A percentile compares a stretch with the other conserved stretches of the same genome.
Conservation (phyloP, 768 basidiomycete genomes). For the Saitozyma sp. region DNA sequence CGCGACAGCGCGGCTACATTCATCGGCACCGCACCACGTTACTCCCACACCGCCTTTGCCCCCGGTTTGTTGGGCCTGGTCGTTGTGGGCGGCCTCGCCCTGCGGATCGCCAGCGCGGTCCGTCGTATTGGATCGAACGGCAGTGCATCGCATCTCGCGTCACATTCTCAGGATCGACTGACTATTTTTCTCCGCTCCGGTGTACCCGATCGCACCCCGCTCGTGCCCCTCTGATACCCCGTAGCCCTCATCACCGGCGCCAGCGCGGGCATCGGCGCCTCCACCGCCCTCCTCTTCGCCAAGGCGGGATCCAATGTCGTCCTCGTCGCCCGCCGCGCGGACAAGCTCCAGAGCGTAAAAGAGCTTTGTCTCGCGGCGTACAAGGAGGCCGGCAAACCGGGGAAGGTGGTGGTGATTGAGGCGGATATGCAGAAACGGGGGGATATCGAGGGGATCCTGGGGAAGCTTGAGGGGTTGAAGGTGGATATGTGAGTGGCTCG, state of each 20-base stretch:
- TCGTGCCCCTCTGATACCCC: constrained; percentile 32
- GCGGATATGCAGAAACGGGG: constrained; percentile 77
- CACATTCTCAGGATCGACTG: constrained; percentile 61
- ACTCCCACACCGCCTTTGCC: too few species aligned
- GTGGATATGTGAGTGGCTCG: constrained; percentile 70
- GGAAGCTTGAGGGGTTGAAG: constrained; percentile 65
- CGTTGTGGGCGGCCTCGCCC: too few species aligned
- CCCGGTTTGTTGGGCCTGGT: too few species aligned
- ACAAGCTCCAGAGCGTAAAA: constrained; percentile 69
- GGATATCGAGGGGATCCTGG: constrained; percentile 63
- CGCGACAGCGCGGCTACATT: constrained; percentile 56
- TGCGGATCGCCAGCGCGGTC: too few species aligned
- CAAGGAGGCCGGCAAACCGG: constrained; percentile 68
- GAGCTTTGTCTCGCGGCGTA: constrained; percentile 69
- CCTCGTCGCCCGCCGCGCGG: constrained; percentile 73
- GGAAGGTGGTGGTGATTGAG: constrained; percentile 69
- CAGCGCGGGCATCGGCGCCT: constrained; percentile 81
- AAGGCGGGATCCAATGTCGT: constrained; percentile 90
- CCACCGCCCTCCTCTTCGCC: constrained; percentile 82
- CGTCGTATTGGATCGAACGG: too few species aligned
- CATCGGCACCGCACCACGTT: too few species aligned
- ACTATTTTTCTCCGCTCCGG: constrained; percentile 78
- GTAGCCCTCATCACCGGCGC: constrained; percentile 81
- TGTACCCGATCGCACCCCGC: constrained; percentile 68
- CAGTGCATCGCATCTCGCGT: too few species aligned